Evolutionary conservation across 169 alveolate genomes (phyloP).

Genomic region (Plasmodium cynomolgi): DNA sequence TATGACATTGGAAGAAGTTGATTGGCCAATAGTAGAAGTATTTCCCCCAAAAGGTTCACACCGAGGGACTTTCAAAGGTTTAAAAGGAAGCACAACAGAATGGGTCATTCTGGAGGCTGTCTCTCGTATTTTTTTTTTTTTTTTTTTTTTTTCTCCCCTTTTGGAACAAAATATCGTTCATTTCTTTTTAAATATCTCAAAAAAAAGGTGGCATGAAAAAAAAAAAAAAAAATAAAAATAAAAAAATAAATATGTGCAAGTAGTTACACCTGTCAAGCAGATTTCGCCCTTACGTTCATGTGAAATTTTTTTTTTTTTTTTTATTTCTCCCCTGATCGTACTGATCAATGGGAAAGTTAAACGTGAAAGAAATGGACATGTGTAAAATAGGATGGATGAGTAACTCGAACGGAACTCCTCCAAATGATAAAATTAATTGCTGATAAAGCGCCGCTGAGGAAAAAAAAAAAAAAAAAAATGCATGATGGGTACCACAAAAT

Average conservation of each 20-base stretch:
- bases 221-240: background rate
- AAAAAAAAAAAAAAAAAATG: background rate
- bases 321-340: background rate
- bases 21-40: background rate
- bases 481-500: background rate
- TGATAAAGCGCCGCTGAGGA: background rate
- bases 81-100: background rate
- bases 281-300: background rate
- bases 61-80: background rate
- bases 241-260: background rate
- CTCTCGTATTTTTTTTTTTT: background rate
- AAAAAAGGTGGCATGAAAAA: background rate
- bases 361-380: background rate
- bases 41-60: background rate
- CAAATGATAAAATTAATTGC: background rate
- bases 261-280: background rate
- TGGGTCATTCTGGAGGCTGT: background rate
- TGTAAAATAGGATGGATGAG: background rate
- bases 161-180: background rate
- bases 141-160: background rate
- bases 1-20: background rate
- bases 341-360: background rate
- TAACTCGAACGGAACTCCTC: background rate
- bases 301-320: background rate
- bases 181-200: background rate